phyloP scores from a whole-genome alignment of 306 rosid species.

The Fragaria nilgerrensis region DNA sequence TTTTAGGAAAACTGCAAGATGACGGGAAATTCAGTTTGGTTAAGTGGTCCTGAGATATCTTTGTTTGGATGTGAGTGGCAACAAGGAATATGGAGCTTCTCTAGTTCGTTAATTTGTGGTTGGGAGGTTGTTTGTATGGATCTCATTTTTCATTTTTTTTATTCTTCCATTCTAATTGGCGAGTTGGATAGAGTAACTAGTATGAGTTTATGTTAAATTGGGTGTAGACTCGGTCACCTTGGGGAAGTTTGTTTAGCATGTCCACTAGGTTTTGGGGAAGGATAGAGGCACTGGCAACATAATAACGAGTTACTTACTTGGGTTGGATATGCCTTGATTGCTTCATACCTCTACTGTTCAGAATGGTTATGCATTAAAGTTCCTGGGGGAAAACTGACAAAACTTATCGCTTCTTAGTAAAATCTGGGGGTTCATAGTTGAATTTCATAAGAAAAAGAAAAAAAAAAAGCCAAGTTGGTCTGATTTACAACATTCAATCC shows the following conservation, averaged over 20 bases:
- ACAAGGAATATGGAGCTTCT: slow-evolving; percentile 22
- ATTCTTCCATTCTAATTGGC: slow-evolving; percentile 2
- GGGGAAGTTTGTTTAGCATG: slow-evolving; percentile 27
- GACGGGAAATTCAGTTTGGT: slow-evolving; percentile 28
- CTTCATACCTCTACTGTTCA: slow-evolving; percentile 7
- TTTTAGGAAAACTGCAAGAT: slow-evolving; percentile 26
- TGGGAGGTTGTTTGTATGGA: not conserved
- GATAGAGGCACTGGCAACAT: not conserved
- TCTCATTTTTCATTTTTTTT: not conserved
- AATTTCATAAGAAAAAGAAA: slow-evolving; percentile 4
- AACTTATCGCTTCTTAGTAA: slow-evolving; percentile 2
- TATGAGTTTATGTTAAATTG: slow-evolving; percentile 13
- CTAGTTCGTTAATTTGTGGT: slow-evolving; percentile 19
- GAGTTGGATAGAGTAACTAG: slow-evolving; percentile 4
- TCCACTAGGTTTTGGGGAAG: slow-evolving; percentile 15
- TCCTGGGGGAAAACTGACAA: slow-evolving; percentile 1
- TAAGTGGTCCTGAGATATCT: slow-evolving; percentile 21
- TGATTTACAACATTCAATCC: slow-evolving; percentile 12
- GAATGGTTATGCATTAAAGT: slow-evolving; percentile 16
- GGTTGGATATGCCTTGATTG: slow-evolving; percentile 13
- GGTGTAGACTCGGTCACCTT: slow-evolving; percentile 1
- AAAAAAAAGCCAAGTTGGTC: not conserved
- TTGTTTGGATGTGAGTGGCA: slow-evolving; percentile 24
- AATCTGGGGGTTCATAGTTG: slow-evolving; percentile 9
- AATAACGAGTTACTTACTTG: slow-evolving; percentile 3